Evolutionary conservation across 2,329 filamentous ascomycete genomes (phyloP).

Genomic region (Hypoxylon rubiginosum): DNA sequence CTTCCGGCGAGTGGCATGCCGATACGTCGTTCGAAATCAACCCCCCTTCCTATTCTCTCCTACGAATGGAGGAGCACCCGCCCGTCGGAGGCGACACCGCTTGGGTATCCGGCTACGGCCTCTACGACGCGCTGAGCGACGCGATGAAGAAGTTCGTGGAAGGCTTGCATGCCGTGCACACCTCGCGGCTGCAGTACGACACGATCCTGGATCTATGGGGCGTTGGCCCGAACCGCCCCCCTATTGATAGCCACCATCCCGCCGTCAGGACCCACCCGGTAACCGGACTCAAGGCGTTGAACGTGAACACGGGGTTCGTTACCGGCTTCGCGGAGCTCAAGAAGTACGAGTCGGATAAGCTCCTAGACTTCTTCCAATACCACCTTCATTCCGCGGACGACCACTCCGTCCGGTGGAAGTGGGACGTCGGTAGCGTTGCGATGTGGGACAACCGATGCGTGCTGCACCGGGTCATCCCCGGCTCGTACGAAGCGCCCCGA

Average conservation of each 20-base stretch:
- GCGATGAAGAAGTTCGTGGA: conserved; percentile 59
- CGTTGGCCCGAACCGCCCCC: conserved; percentile 57
- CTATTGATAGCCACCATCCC: conserved; percentile 63
- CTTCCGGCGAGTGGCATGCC: conserved; percentile 61
- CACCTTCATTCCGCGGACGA: conserved; percentile 65
- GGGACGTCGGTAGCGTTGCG: conserved; percentile 62
- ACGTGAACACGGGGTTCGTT: conserved; percentile 62
- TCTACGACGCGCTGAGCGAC: conserved; percentile 61
- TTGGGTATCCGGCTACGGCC: conserved; percentile 62
- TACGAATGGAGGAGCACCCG: conserved; percentile 65
- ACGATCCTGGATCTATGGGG: conserved; percentile 62
- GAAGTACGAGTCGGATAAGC: conserved; percentile 61
- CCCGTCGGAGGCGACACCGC: conserved; percentile 62
- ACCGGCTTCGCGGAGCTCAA: conserved; percentile 64
- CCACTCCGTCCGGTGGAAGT: conserved; percentile 64
- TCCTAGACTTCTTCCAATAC: conserved; percentile 61
- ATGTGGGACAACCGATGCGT: conserved; percentile 65
- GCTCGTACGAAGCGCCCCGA: conserved; percentile 54
- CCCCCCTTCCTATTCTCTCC: conserved; percentile 64
- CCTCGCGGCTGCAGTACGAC: conserved; percentile 61
- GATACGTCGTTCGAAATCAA: conserved; percentile 66
- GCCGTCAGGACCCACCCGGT: conserved; percentile 64
- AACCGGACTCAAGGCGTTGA: conserved; percentile 61
- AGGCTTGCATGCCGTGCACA: conserved; percentile 61
- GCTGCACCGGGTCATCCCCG: conserved; percentile 59